Conservation (phyloP, 495 filamentous ascomycete genomes). For the Trichocladium uniseriatum region DNA sequence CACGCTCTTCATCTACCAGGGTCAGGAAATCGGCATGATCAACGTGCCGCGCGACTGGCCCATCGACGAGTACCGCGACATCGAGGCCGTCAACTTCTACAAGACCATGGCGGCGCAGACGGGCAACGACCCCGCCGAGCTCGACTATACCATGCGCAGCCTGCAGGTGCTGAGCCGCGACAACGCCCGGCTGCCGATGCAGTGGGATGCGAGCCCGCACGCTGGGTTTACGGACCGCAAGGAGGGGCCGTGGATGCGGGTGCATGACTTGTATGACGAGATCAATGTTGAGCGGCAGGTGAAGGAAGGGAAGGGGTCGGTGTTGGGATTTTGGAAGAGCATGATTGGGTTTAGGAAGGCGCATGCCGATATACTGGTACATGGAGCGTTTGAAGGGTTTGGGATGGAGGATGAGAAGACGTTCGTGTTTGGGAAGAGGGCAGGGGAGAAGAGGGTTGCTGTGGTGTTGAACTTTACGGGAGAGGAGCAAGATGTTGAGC, state of each 20-base stretch:
- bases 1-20: conserved; percentile 66
- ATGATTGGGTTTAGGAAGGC: conserved; percentile 34
- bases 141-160: conserved; percentile 45
- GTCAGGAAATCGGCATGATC: conserved; percentile 68
- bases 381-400: conserved; percentile 38
- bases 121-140: conserved; percentile 20
- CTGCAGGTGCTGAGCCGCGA: conserved; percentile 49
- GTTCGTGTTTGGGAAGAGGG: conserved; percentile 38
- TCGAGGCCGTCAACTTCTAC: conserved; percentile 59
- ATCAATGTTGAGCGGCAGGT: conserved; percentile 44
- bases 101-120: conserved; percentile 24
- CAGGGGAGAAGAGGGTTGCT: conserved; percentile 11
- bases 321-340: conserved; percentile 39
- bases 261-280: conserved; percentile 43
- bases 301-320: conserved; percentile 24
- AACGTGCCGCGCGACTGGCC: conserved; percentile 58
- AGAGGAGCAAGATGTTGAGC: conserved; percentile 17
- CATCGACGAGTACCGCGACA: conserved; percentile 62
- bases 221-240: conserved; percentile 21
- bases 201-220: conserved; percentile 41
- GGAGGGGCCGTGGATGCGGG: conserved; percentile 45
- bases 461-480: conserved; percentile 29
- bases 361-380: conserved; percentile 36
- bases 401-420: conserved; percentile 29
- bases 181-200: conserved; percentile 50